These are phyloP conservation scores for Malus domestica DNA, from an alignment of 306 rosid genomes.

Conservation along the genomic window ASM211411v1 NC_041790.1:18914001-18914500, in stretches of 20 bases:
- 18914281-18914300: not conserved
- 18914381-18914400: constrained; percentile 20
- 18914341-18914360: not conserved
- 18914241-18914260: not conserved
- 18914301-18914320: not conserved
- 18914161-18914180: no score
- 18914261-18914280: not conserved
- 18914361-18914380: not conserved
- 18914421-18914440: constrained; percentile 23
- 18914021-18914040: no score
- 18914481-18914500: constrained; percentile 35
- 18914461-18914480: constrained; percentile 36
- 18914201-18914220: no score
- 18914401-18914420: constrained; percentile 27
- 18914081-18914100: not conserved
- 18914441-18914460: constrained; percentile 34
- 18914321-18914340: not conserved
- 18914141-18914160: not conserved
- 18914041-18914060: not conserved
- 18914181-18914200: no score
- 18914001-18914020: not conserved
- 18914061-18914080: not conserved
- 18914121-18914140: not conserved
- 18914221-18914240: not conserved
- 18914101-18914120: not conserved